Evolutionary conservation across 805 yeast genomes (phyloP).

Genomic region (Candida nonsorbophila): DNA sequence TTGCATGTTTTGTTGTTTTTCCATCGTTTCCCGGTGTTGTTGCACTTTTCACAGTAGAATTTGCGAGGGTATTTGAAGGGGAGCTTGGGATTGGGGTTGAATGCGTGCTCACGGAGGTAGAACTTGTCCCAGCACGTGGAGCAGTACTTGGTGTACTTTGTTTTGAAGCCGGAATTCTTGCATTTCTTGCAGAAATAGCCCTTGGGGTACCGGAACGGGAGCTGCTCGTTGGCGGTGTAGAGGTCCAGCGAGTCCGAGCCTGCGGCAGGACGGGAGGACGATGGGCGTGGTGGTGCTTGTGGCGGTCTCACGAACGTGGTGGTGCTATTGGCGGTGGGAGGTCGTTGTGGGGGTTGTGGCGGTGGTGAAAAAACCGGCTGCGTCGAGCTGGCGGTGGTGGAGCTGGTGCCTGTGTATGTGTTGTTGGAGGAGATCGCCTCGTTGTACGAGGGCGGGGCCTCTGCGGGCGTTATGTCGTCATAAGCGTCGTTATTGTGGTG

Average conservation of each 20-base stretch:
- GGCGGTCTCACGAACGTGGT: slow-evolving; percentile 5
- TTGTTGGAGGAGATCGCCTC: slow-evolving; percentile 28
- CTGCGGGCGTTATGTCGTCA: too few species aligned
- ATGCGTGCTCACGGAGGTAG: slow-evolving; percentile 24
- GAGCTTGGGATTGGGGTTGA: slow-evolving; percentile 43
- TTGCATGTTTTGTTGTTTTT: slow-evolving; percentile 64
- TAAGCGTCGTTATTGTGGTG: too few species aligned
- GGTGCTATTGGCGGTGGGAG: neutral
- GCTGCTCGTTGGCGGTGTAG: slow-evolving; percentile 12
- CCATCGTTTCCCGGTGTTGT: slow-evolving; percentile 63
- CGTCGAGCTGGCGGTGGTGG: slow-evolving; percentile 4
- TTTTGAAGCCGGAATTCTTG: slow-evolving; percentile 28
- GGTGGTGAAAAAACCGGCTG: neutral
- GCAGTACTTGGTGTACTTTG: slow-evolving; percentile 20
- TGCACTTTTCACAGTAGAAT: slow-evolving; percentile 62
- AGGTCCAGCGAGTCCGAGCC: slow-evolving; percentile 7
- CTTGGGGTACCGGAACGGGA: slow-evolving; percentile 21
- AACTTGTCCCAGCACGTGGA: slow-evolving; percentile 24
- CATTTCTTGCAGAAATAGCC: slow-evolving; percentile 28
- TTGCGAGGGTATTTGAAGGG: slow-evolving; percentile 67
- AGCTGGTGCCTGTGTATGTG: slow-evolving; percentile 3
- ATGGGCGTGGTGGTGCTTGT: slow-evolving; percentile 11
- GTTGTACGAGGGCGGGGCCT: slow-evolving; percentile 43
- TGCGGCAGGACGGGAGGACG: slow-evolving; percentile 9
- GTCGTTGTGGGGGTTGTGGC: neutral